These are phyloP conservation scores for Krasilnikovozyma curviuscula DNA, from an alignment of 768 basidiomycete genomes.

Conservation along the genomic window DNA sequence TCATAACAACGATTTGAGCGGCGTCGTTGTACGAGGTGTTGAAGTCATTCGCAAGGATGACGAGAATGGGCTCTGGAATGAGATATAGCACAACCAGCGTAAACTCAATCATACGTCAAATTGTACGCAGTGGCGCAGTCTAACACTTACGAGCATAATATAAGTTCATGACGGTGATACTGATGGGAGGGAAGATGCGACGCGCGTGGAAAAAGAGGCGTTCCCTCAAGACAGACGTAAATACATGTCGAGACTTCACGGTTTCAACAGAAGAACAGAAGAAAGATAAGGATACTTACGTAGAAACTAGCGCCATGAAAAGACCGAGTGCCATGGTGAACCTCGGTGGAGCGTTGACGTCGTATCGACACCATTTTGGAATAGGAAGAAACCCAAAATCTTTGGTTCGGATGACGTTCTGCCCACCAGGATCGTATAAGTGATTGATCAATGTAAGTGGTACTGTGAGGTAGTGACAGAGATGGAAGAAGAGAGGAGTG, in stretches of 20 bases:
- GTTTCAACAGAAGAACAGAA: too few relatives aligned
- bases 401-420: conserved; percentile 14
- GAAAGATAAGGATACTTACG: conserved; percentile 34
- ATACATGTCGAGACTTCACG: neutral
- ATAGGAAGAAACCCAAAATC: conserved; percentile 51
- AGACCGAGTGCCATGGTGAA: conserved; percentile 39
- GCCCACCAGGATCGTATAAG: too few relatives aligned
- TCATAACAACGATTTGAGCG: conserved; percentile 1
- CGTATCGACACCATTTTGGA: conserved; percentile 37
- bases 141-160: conserved; percentile 43
- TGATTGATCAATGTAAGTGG: too few relatives aligned
- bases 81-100: conserved; percentile 14
- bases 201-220: too few relatives aligned
- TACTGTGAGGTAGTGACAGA: too few relatives aligned
- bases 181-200: conserved; percentile 5
- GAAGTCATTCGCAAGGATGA: neutral
- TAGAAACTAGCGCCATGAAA: conserved; percentile 45
- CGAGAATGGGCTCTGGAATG: conserved; percentile 17
- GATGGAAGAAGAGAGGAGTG: too few relatives aligned
- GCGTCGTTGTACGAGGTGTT: conserved; percentile 4
- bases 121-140: conserved; percentile 16
- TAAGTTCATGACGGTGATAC: conserved; percentile 34
- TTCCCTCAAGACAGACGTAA: too few relatives aligned
- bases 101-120: conserved; percentile 20
- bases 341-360: conserved; percentile 34